Percentiles rank a stretch among this genome's conserved stretches.
Conservation (phyloP, 768 basidiomycete genomes). For the Suillus bovinus region DNA sequence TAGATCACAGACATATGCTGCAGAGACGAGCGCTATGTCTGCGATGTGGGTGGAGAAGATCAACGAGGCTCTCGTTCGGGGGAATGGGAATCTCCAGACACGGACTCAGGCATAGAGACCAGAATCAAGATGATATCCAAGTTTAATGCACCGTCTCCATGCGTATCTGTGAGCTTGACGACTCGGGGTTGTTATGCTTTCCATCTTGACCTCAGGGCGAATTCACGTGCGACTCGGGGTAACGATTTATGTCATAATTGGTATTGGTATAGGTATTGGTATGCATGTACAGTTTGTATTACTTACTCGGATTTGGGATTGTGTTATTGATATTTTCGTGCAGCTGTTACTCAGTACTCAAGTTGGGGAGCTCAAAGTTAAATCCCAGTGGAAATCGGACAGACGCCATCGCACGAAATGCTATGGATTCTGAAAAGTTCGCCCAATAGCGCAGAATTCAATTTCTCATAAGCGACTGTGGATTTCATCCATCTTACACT, state of each 20-base stretch:
- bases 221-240: background rate
- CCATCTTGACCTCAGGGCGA: background rate
- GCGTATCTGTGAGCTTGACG: background rate
- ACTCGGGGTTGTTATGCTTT: background rate
- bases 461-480: too few relatives aligned
- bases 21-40: constrained; percentile 35
- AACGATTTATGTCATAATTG: background rate
- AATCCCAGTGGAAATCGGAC: too few relatives aligned
- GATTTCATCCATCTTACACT: too few relatives aligned
- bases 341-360: too few relatives aligned
- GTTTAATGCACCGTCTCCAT: background rate
- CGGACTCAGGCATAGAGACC: background rate
- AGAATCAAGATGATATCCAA: too few relatives aligned
- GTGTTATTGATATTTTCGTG: background rate
- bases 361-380: too few relatives aligned
- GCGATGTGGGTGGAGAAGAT: constrained; percentile 43
- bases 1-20: constrained; percentile 45
- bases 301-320: background rate
- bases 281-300: background rate
- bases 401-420: too few relatives aligned
- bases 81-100: background rate
- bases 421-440: too few relatives aligned
- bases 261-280: background rate
- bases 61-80: constrained; percentile 27
- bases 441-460: too few relatives aligned